Percentiles rank a stretch among this genome's conserved stretches.
phyloP scores from a whole-genome alignment of 768 basidiomycete genomes.

The Pulveroboletus sp. region DNA sequence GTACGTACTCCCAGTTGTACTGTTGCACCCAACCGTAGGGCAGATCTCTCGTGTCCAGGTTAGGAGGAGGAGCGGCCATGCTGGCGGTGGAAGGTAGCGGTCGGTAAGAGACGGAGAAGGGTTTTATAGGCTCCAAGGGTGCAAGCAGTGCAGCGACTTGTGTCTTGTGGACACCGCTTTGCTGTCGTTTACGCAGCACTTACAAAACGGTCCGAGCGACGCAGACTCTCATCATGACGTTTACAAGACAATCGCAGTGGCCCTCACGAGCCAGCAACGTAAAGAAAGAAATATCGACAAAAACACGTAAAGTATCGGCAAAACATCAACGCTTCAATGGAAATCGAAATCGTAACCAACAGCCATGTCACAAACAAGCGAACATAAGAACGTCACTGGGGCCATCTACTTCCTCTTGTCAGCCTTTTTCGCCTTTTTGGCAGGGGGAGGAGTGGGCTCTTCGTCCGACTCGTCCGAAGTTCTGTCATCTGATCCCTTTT shows the following conservation, averaged over 20 bases:
- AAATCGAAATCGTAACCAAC: conserved; percentile 6
- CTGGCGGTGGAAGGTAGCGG: conserved; percentile 13
- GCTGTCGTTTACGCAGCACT: conserved; percentile 27
- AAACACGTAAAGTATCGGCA: conserved; percentile 24
- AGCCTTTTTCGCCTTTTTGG: conserved; percentile 29
- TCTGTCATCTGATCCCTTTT: conserved; percentile 21
- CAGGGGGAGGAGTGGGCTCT: conserved; percentile 27
- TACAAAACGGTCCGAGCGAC: conserved; percentile 13
- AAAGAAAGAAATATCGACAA: conserved; percentile 28
- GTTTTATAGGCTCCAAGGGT: conserved; percentile 21
- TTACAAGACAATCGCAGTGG: conserved; percentile 2
- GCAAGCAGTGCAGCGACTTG: conserved; percentile 18
- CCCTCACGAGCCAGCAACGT: conserved; percentile 13
- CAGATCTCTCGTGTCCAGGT: conserved; percentile 57
- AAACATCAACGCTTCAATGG: conserved; percentile 8
- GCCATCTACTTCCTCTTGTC: conserved; percentile 24
- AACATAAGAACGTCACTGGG: conserved; percentile 4
- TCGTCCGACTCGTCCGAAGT: conserved; percentile 27
- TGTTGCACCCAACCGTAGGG: conserved; percentile 70
- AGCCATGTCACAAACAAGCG: conserved; percentile 7
- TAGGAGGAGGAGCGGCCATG: conserved; percentile 46
- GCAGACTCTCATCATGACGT: background rate
- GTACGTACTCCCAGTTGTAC: conserved; percentile 62
- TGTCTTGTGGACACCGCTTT: conserved; percentile 33
- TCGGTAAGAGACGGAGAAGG: conserved; percentile 18